phyloP scores from a whole-genome alignment of 2,329 filamentous ascomycete species.

The Ophioceras dolichostomum region DNA sequence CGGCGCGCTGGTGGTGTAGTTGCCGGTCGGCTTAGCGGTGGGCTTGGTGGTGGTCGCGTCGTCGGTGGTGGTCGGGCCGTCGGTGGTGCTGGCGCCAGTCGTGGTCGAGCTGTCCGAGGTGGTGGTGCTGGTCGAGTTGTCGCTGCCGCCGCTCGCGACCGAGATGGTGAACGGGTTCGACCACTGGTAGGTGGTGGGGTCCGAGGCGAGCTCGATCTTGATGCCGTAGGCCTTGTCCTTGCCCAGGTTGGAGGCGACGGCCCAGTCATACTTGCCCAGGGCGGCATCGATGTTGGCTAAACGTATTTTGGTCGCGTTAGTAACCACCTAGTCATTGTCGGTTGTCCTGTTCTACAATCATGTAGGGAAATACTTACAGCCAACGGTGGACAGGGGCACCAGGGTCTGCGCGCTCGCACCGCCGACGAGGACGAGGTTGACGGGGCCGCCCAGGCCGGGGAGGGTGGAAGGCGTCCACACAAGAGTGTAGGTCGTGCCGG shows the following conservation, averaged over 20 bases:
- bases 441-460: conserved; percentile 24
- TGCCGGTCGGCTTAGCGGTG: conserved; percentile 9
- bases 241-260: conserved; percentile 29
- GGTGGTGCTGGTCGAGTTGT: conserved; percentile 10
- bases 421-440: conserved; percentile 43
- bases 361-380: conserved; percentile 32
- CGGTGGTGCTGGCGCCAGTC: conserved; percentile 6
- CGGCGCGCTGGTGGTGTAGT: conserved; percentile 12
- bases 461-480: conserved; percentile 31
- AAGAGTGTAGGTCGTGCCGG: conserved; percentile 37
- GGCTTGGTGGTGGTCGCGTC: conserved; percentile 8
- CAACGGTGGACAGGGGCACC: conserved; percentile 27
- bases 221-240: conserved; percentile 41
- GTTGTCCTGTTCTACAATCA: too few species aligned
- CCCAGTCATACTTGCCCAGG: conserved; percentile 35
- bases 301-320: too few species aligned
- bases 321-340: too few species aligned
- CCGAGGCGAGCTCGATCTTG: conserved; percentile 34
- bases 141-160: conserved; percentile 13
- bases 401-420: conserved; percentile 32
- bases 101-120: conserved; percentile 6
- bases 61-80: conserved; percentile 12
- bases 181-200: conserved; percentile 44
- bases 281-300: conserved; percentile 36
- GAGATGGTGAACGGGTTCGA: conserved; percentile 47